phyloP scores from a whole-genome alignment of 495 filamentous ascomycete genomes.

The Annulohypoxylon moriforme region DNA sequence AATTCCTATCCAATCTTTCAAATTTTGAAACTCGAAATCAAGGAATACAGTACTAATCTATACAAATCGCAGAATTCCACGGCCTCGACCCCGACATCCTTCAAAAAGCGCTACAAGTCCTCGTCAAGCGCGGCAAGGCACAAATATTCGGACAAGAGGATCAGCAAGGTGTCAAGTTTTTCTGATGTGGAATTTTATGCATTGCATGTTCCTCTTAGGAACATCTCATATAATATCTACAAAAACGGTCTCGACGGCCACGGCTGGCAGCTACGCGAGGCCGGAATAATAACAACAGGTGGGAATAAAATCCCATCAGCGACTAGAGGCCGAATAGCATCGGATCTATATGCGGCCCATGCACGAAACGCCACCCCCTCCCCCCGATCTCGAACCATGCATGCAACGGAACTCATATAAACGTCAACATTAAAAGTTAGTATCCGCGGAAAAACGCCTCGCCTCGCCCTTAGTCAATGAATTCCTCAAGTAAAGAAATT shows the following conservation, averaged over 20 bases:
- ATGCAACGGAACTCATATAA: constrained; percentile 29
- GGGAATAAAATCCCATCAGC: neutral
- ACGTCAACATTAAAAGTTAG: constrained; percentile 27
- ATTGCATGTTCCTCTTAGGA: neutral
- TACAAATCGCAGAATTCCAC: constrained; percentile 73
- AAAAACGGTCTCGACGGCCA: neutral
- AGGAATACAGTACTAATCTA: constrained; percentile 5
- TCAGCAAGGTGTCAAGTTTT: constrained; percentile 93
- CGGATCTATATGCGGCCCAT: constrained; percentile 11
- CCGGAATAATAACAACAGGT: neutral
- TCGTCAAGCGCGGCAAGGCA: constrained; percentile 90
- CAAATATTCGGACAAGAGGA: constrained; percentile 93
- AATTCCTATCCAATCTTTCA: neutral
- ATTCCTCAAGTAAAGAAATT: constrained; percentile 49
- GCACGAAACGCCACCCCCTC: constrained; percentile 18
- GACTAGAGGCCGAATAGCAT: neutral
- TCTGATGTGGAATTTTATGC: constrained; percentile 61
- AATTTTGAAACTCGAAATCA: neutral
- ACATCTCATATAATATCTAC: constrained; percentile 27
- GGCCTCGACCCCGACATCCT: constrained; percentile 86
- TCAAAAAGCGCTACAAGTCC: constrained; percentile 76
- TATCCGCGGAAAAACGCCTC: constrained; percentile 16
- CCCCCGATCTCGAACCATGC: constrained; percentile 22
- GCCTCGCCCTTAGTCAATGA: constrained; percentile 6
- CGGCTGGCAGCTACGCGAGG: constrained; percentile 3